A percentile compares a stretch with the other conserved stretches of the same genome.
Evolutionary conservation across 139 green algal genomes (phyloP).

Genomic region (Chlamydomonas sp.): DNA sequence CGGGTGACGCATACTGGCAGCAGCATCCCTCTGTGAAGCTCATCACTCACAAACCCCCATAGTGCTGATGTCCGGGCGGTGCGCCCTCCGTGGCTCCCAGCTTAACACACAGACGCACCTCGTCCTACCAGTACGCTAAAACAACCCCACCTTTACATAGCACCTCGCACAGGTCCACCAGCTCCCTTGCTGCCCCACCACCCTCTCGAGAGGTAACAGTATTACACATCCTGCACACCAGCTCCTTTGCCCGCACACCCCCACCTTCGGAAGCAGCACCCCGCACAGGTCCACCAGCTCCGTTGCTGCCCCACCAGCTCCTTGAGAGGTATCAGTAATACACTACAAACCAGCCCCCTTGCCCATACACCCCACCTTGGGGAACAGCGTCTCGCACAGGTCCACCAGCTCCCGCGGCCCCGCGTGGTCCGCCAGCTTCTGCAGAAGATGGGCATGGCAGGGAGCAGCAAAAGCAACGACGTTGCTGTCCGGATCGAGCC

Average conservation of each 20-base stretch:
- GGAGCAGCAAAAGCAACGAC: too few species aligned
- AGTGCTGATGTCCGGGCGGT: too few species aligned
- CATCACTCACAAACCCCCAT: too few species aligned
- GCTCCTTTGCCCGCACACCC: background rate
- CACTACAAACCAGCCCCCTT: background rate
- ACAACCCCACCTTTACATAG: constrained; percentile 6
- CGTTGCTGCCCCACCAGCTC: background rate
- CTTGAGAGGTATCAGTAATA: too few species aligned
- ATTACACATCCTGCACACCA: too few species aligned
- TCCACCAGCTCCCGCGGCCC: constrained; percentile 26
- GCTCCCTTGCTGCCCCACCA: background rate
- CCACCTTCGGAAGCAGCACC: constrained; percentile 12
- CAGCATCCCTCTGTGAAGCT: too few species aligned
- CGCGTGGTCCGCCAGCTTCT: constrained; percentile 38
- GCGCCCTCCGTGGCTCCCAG: too few species aligned
- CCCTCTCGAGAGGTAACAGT: too few species aligned
- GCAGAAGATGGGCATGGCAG: background rate
- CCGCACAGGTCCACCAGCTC: constrained; percentile 32
- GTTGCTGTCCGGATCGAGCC: too few species aligned
- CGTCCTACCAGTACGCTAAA: too few species aligned
- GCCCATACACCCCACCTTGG: background rate
- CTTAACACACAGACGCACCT: too few species aligned
- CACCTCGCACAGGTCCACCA: constrained; percentile 19
- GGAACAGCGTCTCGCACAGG: constrained; percentile 11
- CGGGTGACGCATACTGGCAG: too few species aligned